Conservation (phyloP, 345 rosid genomes). For the Brassica napus region Da-Ae NC_063442.1:43152001-43152500, state of each 20-base stretch:
- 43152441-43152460: constrained; percentile 17
- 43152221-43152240: constrained; percentile 6
- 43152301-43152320: constrained; percentile 58
- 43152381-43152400: constrained; percentile 88
- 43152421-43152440: constrained; percentile 59
- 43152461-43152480: neutral
- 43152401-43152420: constrained; percentile 73
- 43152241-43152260: constrained; percentile 7
- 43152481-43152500: neutral
- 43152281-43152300: neutral
- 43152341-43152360: constrained; percentile 87
- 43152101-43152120: constrained; percentile 44
- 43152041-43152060: neutral
- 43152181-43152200: constrained; percentile 93
- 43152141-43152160: constrained; percentile 93
- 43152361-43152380: constrained; percentile 86
- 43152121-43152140: constrained; percentile 97
- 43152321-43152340: constrained; percentile 87
- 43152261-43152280: neutral
- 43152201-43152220: constrained; percentile 70
- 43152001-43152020: too few relatives aligned
- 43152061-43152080: neutral
- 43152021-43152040: too few relatives aligned
- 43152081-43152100: constrained; percentile 9
- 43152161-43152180: constrained; percentile 86